Evolutionary conservation across 2,329 filamentous ascomycete genomes (phyloP).

Genomic region (Paecilomyces sp.): DNA sequence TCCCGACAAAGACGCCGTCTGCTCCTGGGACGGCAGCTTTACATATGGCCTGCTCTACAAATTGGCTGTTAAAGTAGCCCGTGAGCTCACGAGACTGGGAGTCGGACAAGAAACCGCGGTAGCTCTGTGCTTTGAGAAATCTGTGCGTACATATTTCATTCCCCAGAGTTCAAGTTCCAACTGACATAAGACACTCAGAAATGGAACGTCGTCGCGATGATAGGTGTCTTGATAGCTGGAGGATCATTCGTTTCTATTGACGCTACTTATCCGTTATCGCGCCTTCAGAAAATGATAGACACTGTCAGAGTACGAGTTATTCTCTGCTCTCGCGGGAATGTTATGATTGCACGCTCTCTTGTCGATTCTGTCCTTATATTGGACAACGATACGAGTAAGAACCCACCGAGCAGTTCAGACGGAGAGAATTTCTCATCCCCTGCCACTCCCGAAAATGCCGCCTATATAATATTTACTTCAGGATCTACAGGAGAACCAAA

Average conservation of each 20-base stretch:
- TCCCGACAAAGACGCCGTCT: conserved; percentile 25
- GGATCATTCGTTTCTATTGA: conserved; percentile 36
- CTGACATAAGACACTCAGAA: conserved; percentile 16
- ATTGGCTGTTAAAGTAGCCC: conserved; percentile 30
- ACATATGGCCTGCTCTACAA: conserved; percentile 30
- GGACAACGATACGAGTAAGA: conserved; percentile 17
- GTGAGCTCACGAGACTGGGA: conserved; percentile 30
- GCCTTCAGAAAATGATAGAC: conserved; percentile 25
- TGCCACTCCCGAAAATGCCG: conserved; percentile 25
- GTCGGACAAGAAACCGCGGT: conserved; percentile 32
- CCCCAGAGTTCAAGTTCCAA: neutral
- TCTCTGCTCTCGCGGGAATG: conserved; percentile 23
- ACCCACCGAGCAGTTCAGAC: conserved; percentile 11
- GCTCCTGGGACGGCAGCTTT: conserved; percentile 33
- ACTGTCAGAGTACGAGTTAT: conserved; percentile 26
- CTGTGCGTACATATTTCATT: conserved; percentile 17
- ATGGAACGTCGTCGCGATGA: conserved; percentile 36
- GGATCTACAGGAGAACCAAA: conserved; percentile 51
- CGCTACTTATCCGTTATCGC: conserved; percentile 30
- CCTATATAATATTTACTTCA: conserved; percentile 55
- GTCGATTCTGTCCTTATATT: conserved; percentile 20
- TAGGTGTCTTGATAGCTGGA: conserved; percentile 36
- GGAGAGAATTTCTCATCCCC: conserved; percentile 12
- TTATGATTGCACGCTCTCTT: conserved; percentile 13
- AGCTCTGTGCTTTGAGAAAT: conserved; percentile 37